Base-by-base conservation (phyloP, 2,329 filamentous ascomycete species). In the Ophiostoma ulmi region DNA sequence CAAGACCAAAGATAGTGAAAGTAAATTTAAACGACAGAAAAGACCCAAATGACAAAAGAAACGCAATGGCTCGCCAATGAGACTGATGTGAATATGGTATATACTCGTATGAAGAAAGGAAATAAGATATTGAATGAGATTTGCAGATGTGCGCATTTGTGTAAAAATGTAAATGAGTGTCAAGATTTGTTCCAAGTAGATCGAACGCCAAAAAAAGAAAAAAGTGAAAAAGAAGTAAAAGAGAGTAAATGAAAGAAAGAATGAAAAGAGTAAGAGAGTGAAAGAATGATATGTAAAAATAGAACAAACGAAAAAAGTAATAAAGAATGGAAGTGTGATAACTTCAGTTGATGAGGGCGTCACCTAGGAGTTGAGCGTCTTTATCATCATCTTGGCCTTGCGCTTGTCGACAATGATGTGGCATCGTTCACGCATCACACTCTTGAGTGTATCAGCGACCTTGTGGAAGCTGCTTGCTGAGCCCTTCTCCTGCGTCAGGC, bases 401-500 rank as follows among this genome's bases (percentile, higher is more conserved):
- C 80, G 81, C 74, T 85, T 84, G 76, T 93, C 91, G 52, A 86
- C 82, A 36, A 97, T 88, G 39, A 97, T 80, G 75, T 94, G 81
- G 36, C 84, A 84, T 38, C 89, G 87, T 72, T 83, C 83, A 73
- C 83, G 84, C 78, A 96, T 88, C 20, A 92, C 86, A 26, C 86
- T 83, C 74, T 90, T 86, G 75, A 97, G 84, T 3, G 91, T 90
- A 72, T 93, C 90, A 36, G 96, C 87, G 11, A 97, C 91, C 77
- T 88, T 89, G 78, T 92, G 87, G 81, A 98, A 97, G 75, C 91
- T 95, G 76, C 91, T 95, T 52, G 92, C 93, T 1, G 94, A 94
- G n/a, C 94, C 95, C 71, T 90, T 90, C 77, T 95, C 93, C 77
- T 97, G 94, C 1, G 91, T 94, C 78, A 97, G 92, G 48, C 92